Evolutionary conservation across 345 rosid genomes (phyloP), one percentile per base, ranked within the genome.

Genomic region (Linum tenue): DNA sequence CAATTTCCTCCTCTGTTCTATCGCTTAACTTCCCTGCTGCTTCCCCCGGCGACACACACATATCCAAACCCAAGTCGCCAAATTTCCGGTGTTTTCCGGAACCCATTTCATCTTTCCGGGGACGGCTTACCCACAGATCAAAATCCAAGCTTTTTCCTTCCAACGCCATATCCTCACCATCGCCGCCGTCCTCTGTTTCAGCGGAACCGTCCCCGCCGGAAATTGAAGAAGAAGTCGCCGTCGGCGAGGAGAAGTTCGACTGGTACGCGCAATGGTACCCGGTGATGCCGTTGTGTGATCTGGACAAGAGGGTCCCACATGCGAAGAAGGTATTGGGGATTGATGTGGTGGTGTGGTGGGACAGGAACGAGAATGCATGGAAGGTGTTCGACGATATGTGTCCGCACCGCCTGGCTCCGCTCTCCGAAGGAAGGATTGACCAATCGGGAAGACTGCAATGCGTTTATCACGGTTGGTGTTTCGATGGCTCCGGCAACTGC

Each of bases 181-280:
- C 58, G 16, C 16, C 58, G 4, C 16, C 15, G 4, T 55, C 58
- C 58, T 10, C 62, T 4, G 40, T 59, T 59, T 59, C 62, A 9
- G 44, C 44, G 44, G 44, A 41, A 8, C 44, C 44, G 22, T 12
- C 15, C 12, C 57, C 57, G 6, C 7, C 15, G 14, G 62, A 59
- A 37, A 12, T 15, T 5, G 62, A 17, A 37, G 12, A 11, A 11
- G 39, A 59, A 35, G 39, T 37, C 3, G 40, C 8, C 10, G 4
- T 5, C 38, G 39, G 12, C 7, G 51, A 40, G 8, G 64, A 62
- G 48, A 16, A 41, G 17, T 62, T 62, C 50, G 64, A 62, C 16
- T 62, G 64, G 64, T 62, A 39, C 50, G 14, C 64, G 4, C 64
- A 62, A 11, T 62, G 64, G 64, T 62, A 62, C 42, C 64, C 64